These are phyloP conservation scores for Lodderomyces parapsilosis DNA, from an alignment of 1,139 yeast genomes.

Conservation along the genomic window DNA sequence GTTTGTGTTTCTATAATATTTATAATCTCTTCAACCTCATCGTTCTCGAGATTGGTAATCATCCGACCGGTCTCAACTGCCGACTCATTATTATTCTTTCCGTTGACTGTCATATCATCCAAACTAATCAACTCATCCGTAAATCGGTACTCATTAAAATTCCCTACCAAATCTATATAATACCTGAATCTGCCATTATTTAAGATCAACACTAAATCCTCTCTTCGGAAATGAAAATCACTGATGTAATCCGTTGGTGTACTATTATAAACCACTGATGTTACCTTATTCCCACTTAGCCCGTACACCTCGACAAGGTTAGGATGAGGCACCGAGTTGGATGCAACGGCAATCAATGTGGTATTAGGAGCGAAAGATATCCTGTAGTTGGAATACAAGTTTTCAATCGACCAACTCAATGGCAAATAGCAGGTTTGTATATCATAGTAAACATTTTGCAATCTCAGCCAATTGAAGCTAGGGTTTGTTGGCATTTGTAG, in stretches of 20 bases:
- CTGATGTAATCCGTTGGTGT: conserved; percentile 53
- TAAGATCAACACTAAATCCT: conserved; percentile 61
- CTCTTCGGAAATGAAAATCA: conserved; percentile 56
- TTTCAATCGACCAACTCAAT: conserved; percentile 36
- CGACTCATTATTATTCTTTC: conserved; percentile 4
- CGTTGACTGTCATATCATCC: conserved; percentile 31
- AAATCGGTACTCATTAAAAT: conserved; percentile 47
- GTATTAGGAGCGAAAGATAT: conserved; percentile 29
- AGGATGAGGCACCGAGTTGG: conserved; percentile 32
- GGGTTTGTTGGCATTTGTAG: conserved; percentile 35
- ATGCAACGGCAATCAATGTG: conserved; percentile 38
- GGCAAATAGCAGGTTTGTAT: conserved; percentile 44
- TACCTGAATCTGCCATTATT: conserved; percentile 56
- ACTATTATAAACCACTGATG: conserved; percentile 52
- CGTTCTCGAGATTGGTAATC: conserved; percentile 36
- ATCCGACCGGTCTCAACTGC: conserved; percentile 6
- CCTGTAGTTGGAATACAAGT: conserved; percentile 27
- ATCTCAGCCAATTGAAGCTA: conserved; percentile 59
- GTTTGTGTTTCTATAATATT: conserved; percentile 24
- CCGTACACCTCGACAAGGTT: conserved; percentile 49
- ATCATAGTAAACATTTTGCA: conserved; percentile 61
- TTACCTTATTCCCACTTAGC: conserved; percentile 50
- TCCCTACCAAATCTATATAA: conserved; percentile 70
- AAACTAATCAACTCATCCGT: conserved; percentile 19
- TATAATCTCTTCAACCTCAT: conserved; percentile 30